Percentiles rank a stretch among this genome's conserved stretches.
Conservation (phyloP, 305 asterid genomes). For the Salvia sclarea region DNA sequence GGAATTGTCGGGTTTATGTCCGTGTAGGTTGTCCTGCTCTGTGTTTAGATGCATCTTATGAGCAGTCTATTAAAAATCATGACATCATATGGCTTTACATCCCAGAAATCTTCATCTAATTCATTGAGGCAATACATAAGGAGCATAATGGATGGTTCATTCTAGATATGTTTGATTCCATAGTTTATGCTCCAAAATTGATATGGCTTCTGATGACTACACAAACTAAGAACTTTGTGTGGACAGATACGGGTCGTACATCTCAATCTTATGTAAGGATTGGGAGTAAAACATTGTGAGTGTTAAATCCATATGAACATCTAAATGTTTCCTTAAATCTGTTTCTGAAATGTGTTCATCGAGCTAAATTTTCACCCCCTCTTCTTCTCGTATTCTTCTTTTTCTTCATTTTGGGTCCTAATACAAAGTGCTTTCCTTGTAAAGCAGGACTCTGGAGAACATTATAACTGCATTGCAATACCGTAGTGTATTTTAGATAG, state of each 20-base stretch:
- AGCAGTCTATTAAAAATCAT: neutral
- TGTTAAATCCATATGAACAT: conserved; percentile 23
- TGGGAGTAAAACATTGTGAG: conserved; percentile 20
- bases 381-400: neutral
- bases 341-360: conserved; percentile 6
- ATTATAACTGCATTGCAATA: neutral
- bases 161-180: conserved; percentile 59
- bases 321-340: conserved; percentile 10
- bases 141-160: conserved; percentile 70
- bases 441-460: conserved; percentile 13
- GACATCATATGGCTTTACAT: conserved; percentile 17
- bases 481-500: conserved; percentile 2
- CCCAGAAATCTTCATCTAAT: conserved; percentile 15
- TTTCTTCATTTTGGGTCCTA: neutral
- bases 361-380: neutral
- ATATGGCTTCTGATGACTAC: conserved; percentile 98
- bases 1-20: conserved; percentile 20
- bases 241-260: conserved; percentile 98
- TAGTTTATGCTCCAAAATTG: conserved; percentile 77
- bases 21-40: conserved; percentile 15
- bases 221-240: conserved; percentile 76
- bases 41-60: conserved; percentile 23
- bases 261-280: conserved; percentile 22
- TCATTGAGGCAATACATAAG: conserved; percentile 31
- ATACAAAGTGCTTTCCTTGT: conserved; percentile 19